Percentiles rank a stretch among this genome's conserved stretches.
phyloP scores from a whole-genome alignment of 257 asterid species.

The Fraxinus americana region DNA sequence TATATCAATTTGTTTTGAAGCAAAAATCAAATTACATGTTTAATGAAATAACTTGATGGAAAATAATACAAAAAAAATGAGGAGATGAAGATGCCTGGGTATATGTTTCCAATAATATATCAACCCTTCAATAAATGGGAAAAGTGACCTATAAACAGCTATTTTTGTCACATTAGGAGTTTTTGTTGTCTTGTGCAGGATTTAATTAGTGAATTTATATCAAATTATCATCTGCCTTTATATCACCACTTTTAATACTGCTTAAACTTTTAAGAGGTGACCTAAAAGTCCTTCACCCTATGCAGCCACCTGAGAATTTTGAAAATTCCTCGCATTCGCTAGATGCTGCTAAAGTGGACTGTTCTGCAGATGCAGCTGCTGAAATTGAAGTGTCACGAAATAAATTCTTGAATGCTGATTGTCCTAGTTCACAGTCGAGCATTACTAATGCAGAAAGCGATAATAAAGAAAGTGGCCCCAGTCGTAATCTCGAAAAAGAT shows the following conservation, averaged over 20 bases:
- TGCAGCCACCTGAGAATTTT: constrained; percentile 34
- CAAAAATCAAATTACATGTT: neutral
- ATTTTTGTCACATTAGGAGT: neutral
- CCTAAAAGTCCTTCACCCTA: neutral
- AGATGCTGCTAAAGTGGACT: constrained; percentile 24
- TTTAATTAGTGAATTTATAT: too few relatives aligned
- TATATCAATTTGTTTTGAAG: neutral
- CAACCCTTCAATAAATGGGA: neutral
- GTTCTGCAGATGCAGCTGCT: constrained; percentile 17
- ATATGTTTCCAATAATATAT: neutral
- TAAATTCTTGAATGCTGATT: constrained; percentile 10
- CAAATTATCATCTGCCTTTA: too few relatives aligned
- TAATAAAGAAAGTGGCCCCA: constrained; percentile 25
- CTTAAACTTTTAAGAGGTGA: neutral
- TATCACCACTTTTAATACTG: neutral
- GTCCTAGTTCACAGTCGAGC: constrained; percentile 7
- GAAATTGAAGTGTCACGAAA: constrained; percentile 18
- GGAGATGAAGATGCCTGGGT: neutral
- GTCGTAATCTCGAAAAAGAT: constrained; percentile 16
- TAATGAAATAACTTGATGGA: neutral
- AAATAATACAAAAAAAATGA: neutral
- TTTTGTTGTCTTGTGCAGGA: neutral
- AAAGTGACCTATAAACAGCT: too few relatives aligned
- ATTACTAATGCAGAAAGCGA: neutral
- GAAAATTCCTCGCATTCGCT: constrained; percentile 28